These are phyloP conservation scores for Eremochloa ophiuroides DNA, from an alignment of 176 grass and related monocot species.

Conservation along the genomic window DNA sequence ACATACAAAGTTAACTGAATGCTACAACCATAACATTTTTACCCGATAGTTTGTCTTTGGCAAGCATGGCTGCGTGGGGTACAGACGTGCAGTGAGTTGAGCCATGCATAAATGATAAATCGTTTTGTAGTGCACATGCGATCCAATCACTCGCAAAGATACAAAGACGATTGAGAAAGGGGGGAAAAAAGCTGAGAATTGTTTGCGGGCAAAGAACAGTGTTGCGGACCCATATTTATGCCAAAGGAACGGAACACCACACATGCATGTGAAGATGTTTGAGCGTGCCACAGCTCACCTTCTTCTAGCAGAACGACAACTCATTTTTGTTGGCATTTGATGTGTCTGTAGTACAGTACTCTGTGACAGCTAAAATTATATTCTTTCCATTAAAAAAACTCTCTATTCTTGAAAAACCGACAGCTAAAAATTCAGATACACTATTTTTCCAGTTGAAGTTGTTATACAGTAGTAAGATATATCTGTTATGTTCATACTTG, in stretches of 20 bases:
- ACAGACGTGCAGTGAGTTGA: not conserved
- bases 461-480: not conserved
- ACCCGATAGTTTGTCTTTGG: not conserved
- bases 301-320: slow-evolving; percentile 3
- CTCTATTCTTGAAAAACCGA: not conserved
- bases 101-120: too few relatives aligned
- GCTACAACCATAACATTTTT: not conserved
- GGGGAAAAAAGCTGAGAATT: not conserved
- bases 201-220: not conserved
- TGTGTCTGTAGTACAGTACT: not conserved
- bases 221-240: slow-evolving; percentile 10
- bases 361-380: not conserved
- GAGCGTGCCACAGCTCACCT: not conserved
- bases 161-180: not conserved
- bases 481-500: not conserved
- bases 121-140: not conserved
- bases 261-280: not conserved
- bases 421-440: not conserved
- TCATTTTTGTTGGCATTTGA: not conserved
- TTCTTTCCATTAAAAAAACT: not conserved
- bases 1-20: not conserved
- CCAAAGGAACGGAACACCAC: not conserved
- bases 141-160: slow-evolving; percentile 10
- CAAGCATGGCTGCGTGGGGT: not conserved
- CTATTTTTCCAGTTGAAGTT: not conserved